Percentiles rank a stretch among this genome's conserved stretches.
phyloP scores from a whole-genome alignment of 1,139 yeast species.

The Hanseniaspora sp. region DNA sequence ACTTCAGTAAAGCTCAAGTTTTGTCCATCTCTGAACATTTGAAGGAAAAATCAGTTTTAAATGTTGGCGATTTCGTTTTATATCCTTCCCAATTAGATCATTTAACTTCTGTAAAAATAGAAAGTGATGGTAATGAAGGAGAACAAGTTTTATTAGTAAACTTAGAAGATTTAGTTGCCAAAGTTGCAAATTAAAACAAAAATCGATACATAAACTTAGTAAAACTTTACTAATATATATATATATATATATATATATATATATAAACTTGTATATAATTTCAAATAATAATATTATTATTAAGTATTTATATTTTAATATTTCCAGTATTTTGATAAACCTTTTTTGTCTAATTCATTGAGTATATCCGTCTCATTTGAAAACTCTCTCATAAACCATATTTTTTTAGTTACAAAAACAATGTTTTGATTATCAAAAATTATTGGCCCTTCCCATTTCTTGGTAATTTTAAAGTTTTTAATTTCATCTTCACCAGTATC shows the following conservation, averaged over 20 bases:
- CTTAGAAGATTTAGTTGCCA: slow-evolving; percentile 38
- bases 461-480: slow-evolving; percentile 38
- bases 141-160: slow-evolving; percentile 92
- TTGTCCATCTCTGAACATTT: not conserved
- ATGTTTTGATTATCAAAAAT: slow-evolving; percentile 31
- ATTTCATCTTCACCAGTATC: slow-evolving; percentile 29
- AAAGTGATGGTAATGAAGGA: slow-evolving; percentile 63
- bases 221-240: not conserved
- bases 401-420: slow-evolving; percentile 8
- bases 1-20: slow-evolving; percentile 22
- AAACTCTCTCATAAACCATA: slow-evolving; percentile 29
- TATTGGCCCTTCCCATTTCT: slow-evolving; percentile 61
- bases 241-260: not conserved
- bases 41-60: slow-evolving; percentile 58
- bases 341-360: slow-evolving; percentile 20
- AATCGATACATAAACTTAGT: not conserved
- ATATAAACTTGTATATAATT: not conserved
- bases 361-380: slow-evolving; percentile 20
- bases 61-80: slow-evolving; percentile 84
- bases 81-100: slow-evolving; percentile 88
- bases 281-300: not conserved
- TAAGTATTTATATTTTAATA: not conserved
- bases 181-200: not conserved
- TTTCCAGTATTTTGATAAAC: slow-evolving; percentile 20
- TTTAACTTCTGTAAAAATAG: slow-evolving; percentile 67